phyloP scores from a whole-genome alignment of 2,329 filamentous ascomycete genomes.

The Ilyonectria robusta region DNA sequence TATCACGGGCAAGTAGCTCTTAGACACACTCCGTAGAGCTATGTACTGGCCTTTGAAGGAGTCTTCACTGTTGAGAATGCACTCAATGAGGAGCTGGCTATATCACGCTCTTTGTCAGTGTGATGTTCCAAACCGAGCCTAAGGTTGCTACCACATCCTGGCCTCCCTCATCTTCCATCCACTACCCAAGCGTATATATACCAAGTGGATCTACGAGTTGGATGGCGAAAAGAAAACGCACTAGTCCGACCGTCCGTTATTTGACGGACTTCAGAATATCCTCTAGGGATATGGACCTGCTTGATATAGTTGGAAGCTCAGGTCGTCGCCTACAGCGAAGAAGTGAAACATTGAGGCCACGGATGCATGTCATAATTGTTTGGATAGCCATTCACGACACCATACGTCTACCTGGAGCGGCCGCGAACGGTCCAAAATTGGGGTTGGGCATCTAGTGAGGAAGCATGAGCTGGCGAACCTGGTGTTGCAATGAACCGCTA shows the following conservation, averaged over 20 bases:
- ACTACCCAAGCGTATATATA: background rate
- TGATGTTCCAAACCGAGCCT: too few species aligned
- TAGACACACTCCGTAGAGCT: too few species aligned
- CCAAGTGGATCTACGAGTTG: background rate
- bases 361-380: background rate
- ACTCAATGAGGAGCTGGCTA: too few species aligned
- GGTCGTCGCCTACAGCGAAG: background rate
- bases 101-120: too few species aligned
- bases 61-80: too few species aligned
- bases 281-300: background rate
- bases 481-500: background rate
- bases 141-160: background rate
- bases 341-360: background rate
- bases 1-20: too few species aligned
- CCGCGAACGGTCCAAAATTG: background rate
- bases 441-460: background rate
- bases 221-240: background rate
- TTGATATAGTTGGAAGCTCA: background rate
- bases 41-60: too few species aligned
- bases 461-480: background rate
- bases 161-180: background rate
- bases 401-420: background rate
- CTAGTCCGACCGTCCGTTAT: background rate
- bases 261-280: background rate
- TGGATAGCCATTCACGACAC: background rate